Percentiles rank a stretch among this genome's conserved stretches.
Conservation (phyloP, 495 filamentous ascomycete species). For the Penicillium manginii region DNA sequence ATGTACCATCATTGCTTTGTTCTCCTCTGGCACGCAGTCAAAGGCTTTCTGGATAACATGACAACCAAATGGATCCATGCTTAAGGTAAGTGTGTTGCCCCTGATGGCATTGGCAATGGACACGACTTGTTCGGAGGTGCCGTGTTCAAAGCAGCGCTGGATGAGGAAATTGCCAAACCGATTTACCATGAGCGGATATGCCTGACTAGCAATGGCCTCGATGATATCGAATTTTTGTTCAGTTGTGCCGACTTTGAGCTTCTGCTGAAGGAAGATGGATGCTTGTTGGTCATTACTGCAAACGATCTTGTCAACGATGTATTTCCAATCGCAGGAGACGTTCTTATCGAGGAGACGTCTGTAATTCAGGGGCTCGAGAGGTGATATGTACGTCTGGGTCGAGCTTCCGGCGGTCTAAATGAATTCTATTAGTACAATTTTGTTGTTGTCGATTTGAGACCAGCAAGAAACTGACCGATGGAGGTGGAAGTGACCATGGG, state of each 20-base stretch:
- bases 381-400: conserved; percentile 76
- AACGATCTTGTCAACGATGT: conserved; percentile 99
- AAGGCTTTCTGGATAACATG: conserved; percentile 99
- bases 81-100: conserved; percentile 90
- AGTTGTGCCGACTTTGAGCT: conserved; percentile 92
- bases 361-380: conserved; percentile 95
- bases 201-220: conserved; percentile 92
- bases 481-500: conserved; percentile 51
- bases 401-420: conserved; percentile 51
- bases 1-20: conserved; percentile 98
- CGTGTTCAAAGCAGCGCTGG: conserved; percentile 98
- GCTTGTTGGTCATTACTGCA: conserved; percentile 99
- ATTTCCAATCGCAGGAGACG: conserved; percentile 98
- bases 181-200: conserved; percentile 96
- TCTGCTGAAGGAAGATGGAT: conserved; percentile 97
- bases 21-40: conserved; percentile 94
- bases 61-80: conserved; percentile 98
- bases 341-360: conserved; percentile 93
- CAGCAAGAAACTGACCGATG: conserved; percentile 43
- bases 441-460: neutral
- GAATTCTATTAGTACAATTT: neutral
- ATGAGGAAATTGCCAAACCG: conserved; percentile 96
- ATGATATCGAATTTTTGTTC: conserved; percentile 98
- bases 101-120: conserved; percentile 94
- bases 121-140: conserved; percentile 90